Evolutionary conservation across 305 asterid species (phyloP), one percentile per base, ranked within the genome.

Genomic region (Fraxinus angustifolia): DNA sequence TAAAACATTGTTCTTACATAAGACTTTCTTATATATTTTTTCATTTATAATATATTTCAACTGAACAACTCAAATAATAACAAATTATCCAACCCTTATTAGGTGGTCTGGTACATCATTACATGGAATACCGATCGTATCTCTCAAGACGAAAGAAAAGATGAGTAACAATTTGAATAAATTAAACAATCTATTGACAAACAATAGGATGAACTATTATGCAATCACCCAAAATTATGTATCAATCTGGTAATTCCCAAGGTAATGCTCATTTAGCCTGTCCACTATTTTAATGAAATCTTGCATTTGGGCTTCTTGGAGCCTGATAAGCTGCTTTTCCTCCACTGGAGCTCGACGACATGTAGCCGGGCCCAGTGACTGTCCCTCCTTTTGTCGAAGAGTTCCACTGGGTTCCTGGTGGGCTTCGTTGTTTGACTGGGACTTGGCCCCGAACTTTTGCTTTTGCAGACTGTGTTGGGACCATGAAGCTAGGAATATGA

Each of bases 391-490:
- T 93, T 0, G 92, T 88, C 0, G 94, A 89, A 14, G 87, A 75
- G 86, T 92, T 92, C 97, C 95, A 93, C 8, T 88, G 91, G 14
- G 78, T 81, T 4, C 83, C 58, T 1, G 85, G 75, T 17, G 93
- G 90, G 90, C 90, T 85, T 0, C 83, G 85, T 50, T 85, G 90
- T 81, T 83, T 92, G 3, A 33, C 17, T 1, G 84, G 84, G 83
- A 91, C 94, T 78, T 89, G 96, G 50, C 76, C 67, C 12, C 92
- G 82, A 6, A 86, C 92, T 85, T 94, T 96, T 0, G 98, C 96
- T 77, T 92, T 94, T 0, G 98, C 93, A 0, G 99, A 94, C 78
- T 91, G 88, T 14, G 99, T 96, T 5, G 94, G 94, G 85, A 94
- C 91, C 99, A 96, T 94, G 82, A 91, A 96, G 82, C 98, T 93